phyloP scores from a whole-genome alignment of 148 eudicot genomes.

The Spergularia bocconei region DNA sequence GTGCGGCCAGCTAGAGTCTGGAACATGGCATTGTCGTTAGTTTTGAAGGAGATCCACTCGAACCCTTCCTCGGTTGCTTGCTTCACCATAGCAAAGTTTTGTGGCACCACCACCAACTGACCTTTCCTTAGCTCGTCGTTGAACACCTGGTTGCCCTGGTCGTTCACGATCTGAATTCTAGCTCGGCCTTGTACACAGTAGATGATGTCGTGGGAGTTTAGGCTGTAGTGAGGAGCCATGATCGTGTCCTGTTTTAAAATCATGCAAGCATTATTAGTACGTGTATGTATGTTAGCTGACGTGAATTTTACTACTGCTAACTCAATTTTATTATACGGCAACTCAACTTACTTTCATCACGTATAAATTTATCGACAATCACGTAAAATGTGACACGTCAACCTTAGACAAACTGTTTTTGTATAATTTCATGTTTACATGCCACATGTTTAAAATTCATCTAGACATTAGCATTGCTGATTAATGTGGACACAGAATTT shows the following conservation, averaged over 20 bases:
- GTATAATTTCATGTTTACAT: too few species aligned
- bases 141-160: conserved; percentile 53
- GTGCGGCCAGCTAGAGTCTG: conserved; percentile 57
- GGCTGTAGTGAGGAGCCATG: conserved; percentile 60
- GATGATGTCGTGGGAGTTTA: conserved; percentile 56
- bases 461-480: too few species aligned
- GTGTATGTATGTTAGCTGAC: neutral
- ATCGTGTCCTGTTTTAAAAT: conserved; percentile 47
- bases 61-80: conserved; percentile 61
- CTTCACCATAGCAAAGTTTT: conserved; percentile 53
- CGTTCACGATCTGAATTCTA: conserved; percentile 59
- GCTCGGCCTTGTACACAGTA: conserved; percentile 54
- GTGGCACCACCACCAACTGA: conserved; percentile 67
- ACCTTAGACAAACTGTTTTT: too few species aligned
- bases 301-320: neutral
- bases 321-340: neutral
- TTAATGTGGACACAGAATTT: too few species aligned
- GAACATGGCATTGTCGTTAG: conserved; percentile 57
- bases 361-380: too few species aligned
- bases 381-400: too few species aligned
- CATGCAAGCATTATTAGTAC: neutral
- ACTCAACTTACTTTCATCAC: too few species aligned
- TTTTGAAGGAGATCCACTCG: conserved; percentile 69
- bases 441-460: too few species aligned
- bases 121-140: conserved; percentile 50